A percentile compares a stretch with the other conserved stretches of the same genome.
These are phyloP conservation scores for Ammopiptanthus mongolicus DNA, from an alignment of 306 rosid genomes.

Conservation along the genomic window DNA sequence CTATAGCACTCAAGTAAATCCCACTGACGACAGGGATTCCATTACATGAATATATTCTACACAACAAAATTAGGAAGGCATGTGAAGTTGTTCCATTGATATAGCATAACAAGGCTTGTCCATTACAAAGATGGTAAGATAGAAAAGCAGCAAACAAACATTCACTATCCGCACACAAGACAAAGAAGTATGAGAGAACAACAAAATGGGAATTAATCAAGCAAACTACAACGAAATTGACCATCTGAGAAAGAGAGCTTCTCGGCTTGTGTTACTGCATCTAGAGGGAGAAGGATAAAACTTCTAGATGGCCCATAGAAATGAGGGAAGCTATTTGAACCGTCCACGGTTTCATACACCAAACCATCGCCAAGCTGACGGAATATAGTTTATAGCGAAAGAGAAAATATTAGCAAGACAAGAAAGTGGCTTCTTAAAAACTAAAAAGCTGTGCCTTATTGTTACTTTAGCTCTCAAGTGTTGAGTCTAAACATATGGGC, in stretches of 20 bases:
- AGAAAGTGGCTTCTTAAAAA: background rate
- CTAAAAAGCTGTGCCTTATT: background rate
- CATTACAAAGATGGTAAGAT: background rate
- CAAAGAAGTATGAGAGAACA: constrained; percentile 4
- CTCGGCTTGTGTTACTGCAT: constrained; percentile 63
- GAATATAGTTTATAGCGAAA: background rate
- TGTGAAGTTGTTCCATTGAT: background rate
- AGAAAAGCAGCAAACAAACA: background rate
- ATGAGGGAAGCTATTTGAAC: constrained; percentile 73
- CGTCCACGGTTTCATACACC: constrained; percentile 73
- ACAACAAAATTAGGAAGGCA: background rate
- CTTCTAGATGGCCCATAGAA: constrained; percentile 80
- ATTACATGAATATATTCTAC: background rate
- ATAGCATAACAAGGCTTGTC: background rate
- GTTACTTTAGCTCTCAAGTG: background rate
- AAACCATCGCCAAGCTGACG: constrained; percentile 81
- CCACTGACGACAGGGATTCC: background rate
- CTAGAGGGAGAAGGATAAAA: constrained; percentile 60
- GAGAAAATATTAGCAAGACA: constrained; percentile 3
- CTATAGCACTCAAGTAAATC: background rate
- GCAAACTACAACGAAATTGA: constrained; percentile 59
- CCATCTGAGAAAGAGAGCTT: constrained; percentile 53
- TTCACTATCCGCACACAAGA: background rate
- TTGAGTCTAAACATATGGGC: background rate
- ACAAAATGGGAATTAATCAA: constrained; percentile 26